Evolutionary conservation across 768 basidiomycete genomes (phyloP).

Genomic region (Suillus alpinus): DNA sequence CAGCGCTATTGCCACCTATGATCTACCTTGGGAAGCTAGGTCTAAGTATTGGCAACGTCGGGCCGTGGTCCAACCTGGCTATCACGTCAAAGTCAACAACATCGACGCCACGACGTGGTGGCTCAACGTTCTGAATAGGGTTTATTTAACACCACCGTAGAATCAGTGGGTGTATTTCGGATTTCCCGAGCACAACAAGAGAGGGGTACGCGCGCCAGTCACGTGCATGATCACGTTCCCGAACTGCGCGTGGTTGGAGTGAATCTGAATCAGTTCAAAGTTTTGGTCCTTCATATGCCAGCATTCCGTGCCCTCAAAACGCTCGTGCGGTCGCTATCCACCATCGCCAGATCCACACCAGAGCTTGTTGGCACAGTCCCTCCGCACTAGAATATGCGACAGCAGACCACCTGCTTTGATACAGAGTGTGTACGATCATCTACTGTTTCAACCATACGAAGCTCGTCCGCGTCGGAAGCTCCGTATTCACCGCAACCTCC

Average conservation of each 20-base stretch:
- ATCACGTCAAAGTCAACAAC: no score
- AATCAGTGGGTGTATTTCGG: no score
- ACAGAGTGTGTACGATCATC: no score
- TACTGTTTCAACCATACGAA: conserved; percentile 42
- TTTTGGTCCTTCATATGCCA: neutral
- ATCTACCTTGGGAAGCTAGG: no score
- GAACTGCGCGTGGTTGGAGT: neutral
- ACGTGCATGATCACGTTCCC: neutral
- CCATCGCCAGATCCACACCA: neutral
- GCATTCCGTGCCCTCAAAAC: neutral
- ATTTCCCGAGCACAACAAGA: no score
- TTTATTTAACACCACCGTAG: no score
- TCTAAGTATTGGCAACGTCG: no score
- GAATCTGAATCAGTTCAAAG: neutral
- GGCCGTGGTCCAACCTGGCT: no score
- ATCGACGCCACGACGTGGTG: no score
- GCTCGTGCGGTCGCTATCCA: neutral
- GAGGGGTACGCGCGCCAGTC: neutral
- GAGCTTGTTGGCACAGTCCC: conserved; percentile 50
- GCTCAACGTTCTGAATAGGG: no score
- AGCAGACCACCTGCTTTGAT: neutral
- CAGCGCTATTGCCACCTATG: no score
- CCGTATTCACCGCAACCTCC: conserved; percentile 51
- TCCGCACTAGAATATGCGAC: conserved; percentile 36
- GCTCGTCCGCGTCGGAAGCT: conserved; percentile 47